These are phyloP conservation scores for Verticillium dahliae DNA, from an alignment of 2,329 filamentous ascomycete genomes.

Conservation along the genomic window DNA sequence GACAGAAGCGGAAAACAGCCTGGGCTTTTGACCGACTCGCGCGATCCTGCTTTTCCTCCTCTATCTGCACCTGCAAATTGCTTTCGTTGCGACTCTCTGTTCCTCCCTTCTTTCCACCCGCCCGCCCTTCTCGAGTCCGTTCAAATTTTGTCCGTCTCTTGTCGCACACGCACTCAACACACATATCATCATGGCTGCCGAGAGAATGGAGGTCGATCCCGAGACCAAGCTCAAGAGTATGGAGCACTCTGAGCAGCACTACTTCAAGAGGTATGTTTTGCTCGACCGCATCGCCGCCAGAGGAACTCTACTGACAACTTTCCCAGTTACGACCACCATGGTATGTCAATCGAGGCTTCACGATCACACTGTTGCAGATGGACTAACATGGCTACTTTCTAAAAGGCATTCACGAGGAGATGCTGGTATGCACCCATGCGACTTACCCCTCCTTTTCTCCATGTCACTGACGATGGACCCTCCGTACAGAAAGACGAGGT, in stretches of 20 bases:
- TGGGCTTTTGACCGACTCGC: neutral
- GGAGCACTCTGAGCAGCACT: constrained; percentile 95
- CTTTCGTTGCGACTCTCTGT: neutral
- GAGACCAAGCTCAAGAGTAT: constrained; percentile 63
- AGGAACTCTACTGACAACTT: constrained; percentile 11
- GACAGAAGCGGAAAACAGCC: neutral
- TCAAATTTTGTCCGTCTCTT: neutral
- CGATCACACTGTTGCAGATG: too few species aligned
- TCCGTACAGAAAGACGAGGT: constrained; percentile 86
- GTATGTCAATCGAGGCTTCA: constrained; percentile 37
- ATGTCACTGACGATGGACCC: neutral
- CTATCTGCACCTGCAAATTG: neutral
- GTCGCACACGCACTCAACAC: neutral
- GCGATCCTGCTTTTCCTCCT: neutral
- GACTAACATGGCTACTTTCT: neutral
- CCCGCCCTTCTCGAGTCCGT: neutral
- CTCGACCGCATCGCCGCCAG: neutral
- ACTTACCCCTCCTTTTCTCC: neutral
- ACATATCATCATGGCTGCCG: constrained; percentile 31
- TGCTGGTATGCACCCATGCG: constrained; percentile 60
- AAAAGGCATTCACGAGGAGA: constrained; percentile 90
- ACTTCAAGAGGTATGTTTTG: constrained; percentile 81
- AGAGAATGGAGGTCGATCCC: constrained; percentile 52
- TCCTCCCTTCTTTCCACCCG: neutral
- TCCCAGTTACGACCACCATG: constrained; percentile 92